Conservation (phyloP, 768 basidiomycete species). For the Peribolospora kevripleyi region DNA sequence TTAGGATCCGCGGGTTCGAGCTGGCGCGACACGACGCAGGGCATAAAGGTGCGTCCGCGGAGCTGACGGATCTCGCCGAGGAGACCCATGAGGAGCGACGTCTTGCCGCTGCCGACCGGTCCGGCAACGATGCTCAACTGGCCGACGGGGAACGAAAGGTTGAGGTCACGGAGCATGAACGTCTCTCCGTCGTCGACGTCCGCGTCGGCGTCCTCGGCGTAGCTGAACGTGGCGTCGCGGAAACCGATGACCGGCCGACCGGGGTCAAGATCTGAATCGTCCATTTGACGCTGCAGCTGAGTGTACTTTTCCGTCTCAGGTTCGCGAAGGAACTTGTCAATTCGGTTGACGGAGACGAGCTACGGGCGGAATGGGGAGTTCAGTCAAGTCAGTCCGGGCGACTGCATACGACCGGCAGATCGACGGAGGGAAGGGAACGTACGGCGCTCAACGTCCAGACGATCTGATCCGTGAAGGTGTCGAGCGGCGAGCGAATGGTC, state of each 20-base stretch:
- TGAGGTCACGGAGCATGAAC: constrained; percentile 35
- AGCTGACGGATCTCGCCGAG: constrained; percentile 31
- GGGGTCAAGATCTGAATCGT: constrained; percentile 7
- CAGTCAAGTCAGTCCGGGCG: background rate
- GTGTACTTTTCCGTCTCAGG: constrained; percentile 23
- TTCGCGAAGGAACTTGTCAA: constrained; percentile 21
- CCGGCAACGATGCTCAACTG: constrained; percentile 26
- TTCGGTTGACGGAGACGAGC: constrained; percentile 18
- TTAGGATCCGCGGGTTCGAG: constrained; percentile 3
- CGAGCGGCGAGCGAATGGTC: constrained; percentile 22
- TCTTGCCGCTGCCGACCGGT: constrained; percentile 32
- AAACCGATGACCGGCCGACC: constrained; percentile 18
- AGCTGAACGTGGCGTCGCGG: constrained; percentile 17
- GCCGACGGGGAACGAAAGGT: constrained; percentile 38
- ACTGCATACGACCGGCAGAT: background rate
- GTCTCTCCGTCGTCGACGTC: background rate
- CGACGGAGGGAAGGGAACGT: background rate
- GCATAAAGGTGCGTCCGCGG: constrained; percentile 8
- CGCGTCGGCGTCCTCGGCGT: constrained; percentile 6
- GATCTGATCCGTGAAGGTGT: constrained; percentile 11
- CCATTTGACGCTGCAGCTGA: constrained; percentile 13
- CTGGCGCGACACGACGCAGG: constrained; percentile 4
- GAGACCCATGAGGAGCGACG: constrained; percentile 35
- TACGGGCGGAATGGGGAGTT: background rate
- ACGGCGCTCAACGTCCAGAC: background rate